phyloP scores from a whole-genome alignment of 2,329 filamentous ascomycete genomes.

The Neoarthrinium moseri region DNA sequence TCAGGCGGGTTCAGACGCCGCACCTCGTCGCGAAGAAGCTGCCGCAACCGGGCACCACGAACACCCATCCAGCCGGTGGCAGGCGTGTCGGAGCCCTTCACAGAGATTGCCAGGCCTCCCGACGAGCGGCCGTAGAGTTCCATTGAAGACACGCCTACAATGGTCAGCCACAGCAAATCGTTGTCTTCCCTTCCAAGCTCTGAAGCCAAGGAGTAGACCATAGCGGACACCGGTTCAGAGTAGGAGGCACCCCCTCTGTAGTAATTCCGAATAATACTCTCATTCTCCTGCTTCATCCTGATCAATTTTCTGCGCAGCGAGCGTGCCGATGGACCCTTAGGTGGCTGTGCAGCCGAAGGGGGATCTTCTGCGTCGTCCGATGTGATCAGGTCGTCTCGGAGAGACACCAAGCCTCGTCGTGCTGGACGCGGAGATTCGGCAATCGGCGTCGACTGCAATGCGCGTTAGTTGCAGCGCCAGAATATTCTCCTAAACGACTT shows the following conservation, averaged over 20 bases:
- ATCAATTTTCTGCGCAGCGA: conserved; percentile 72
- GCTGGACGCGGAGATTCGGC: conserved; percentile 61
- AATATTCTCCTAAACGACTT: conserved; percentile 39
- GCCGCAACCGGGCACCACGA: conserved; percentile 78
- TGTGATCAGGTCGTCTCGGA: conserved; percentile 45
- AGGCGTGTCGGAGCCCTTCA: conserved; percentile 53
- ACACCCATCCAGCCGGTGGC: conserved; percentile 77
- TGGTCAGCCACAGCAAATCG: conserved; percentile 89
- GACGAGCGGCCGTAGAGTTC: conserved; percentile 88
- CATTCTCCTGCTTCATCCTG: conserved; percentile 74
- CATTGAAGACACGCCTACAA: conserved; percentile 92
- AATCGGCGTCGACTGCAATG: conserved; percentile 60
- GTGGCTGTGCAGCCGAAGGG: conserved; percentile 57
- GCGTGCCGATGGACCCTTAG: conserved; percentile 66
- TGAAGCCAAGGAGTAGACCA: conserved; percentile 91
- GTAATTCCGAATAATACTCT: conserved; percentile 74
- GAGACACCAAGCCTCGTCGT: conserved; percentile 58
- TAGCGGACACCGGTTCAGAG: conserved; percentile 89
- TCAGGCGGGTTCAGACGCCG: conserved; percentile 85
- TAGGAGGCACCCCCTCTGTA: conserved; percentile 87
- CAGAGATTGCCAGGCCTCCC: conserved; percentile 68
- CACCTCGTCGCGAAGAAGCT: conserved; percentile 89
- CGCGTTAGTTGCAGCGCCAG: conserved; percentile 24
- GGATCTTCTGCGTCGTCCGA: conserved; percentile 51
- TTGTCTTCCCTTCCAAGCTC: conserved; percentile 97